Evolutionary conservation across 1,284 basidiomycete genomes (phyloP), one percentile per base, ranked within the genome.

Genomic region (Inonotus hispidus): DNA sequence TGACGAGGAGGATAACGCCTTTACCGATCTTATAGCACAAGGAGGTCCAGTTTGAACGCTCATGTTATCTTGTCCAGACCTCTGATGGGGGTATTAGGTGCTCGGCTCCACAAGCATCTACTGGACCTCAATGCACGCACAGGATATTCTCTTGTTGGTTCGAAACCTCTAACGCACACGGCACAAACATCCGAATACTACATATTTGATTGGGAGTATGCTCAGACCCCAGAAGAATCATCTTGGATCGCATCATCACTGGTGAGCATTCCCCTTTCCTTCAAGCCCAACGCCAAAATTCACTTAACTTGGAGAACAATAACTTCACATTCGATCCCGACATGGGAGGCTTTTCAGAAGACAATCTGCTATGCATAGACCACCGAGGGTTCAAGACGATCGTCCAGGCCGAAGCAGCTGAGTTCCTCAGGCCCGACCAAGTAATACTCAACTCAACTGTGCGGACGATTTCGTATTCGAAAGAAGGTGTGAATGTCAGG

Each of bases 271-370:
- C 43, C 41, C 27, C 21, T 41, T 25, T 43, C 10, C 35, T 25
- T 25, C 55, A 19, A 7, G 46, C 4, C 27, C 37, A 8, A 35
- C 8, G 35, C 21, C 35, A 10, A 50, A 16, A 29, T 47, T 8
- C 8, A 13, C 8, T 38, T 7, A 27, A 7, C 10, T 14, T 39
- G 25, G 61, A 84, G 82, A 82, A 79, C 32, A 83, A 84, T 68
- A 88, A 88, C 67, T 84, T 82, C 66, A 86, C 85, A n/a, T 88
- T 80, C 64, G 72, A 79, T 45, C 72, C 77, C 2, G 77, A 78
- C 64, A 73, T 74, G 50, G 82, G 81, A 47, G 83, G 83, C n/a
- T 85, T 87, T 66, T 84, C 85, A 0, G 75, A 77, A 16, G 75
- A 78, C 23, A 82, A 87, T 63, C 71, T 75, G 27, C 73, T 88